These are phyloP conservation scores for Botrytis fragariae DNA, from an alignment of 2,329 filamentous ascomycete genomes.

Conservation along the genomic window DNA sequence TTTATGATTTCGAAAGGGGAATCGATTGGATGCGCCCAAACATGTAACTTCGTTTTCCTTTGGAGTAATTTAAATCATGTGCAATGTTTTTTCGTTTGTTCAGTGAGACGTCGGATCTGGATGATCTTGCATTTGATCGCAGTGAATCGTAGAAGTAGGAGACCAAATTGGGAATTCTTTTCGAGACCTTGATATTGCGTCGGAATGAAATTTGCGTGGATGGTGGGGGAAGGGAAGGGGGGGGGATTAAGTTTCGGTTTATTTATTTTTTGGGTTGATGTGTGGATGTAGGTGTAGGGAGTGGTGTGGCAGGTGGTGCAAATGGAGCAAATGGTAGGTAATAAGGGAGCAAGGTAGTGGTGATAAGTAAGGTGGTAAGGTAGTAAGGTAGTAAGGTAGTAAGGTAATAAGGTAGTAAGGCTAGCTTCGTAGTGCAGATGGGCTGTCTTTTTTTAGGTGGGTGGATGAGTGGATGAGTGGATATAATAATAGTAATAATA, in stretches of 20 bases:
- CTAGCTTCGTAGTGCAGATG: background rate
- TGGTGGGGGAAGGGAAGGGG: no score
- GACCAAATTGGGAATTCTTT: background rate
- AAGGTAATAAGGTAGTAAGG: no score
- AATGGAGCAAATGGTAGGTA: background rate
- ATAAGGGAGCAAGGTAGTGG: no score
- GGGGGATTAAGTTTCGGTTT: no score
- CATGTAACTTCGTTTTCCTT: background rate
- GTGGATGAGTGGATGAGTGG: background rate
- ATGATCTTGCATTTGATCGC: conserved; percentile 19
- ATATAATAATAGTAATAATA: no score
- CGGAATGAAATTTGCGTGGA: background rate
- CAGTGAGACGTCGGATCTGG: conserved; percentile 14
- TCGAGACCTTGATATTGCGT: background rate
- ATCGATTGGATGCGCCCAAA: conserved; percentile 10
- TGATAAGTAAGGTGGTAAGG: no score
- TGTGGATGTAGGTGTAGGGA: no score
- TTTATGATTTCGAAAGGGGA: background rate
- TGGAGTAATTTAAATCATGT: background rate
- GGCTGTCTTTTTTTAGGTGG: background rate
- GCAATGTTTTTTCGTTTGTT: background rate
- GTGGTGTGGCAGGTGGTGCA: no score
- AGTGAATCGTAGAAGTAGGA: conserved; percentile 5
- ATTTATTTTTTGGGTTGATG: no score
- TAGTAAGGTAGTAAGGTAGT: no score